These are phyloP conservation scores for Calonectria montana DNA, from an alignment of 2,329 filamentous ascomycete species.

Conservation along the genomic window DNA sequence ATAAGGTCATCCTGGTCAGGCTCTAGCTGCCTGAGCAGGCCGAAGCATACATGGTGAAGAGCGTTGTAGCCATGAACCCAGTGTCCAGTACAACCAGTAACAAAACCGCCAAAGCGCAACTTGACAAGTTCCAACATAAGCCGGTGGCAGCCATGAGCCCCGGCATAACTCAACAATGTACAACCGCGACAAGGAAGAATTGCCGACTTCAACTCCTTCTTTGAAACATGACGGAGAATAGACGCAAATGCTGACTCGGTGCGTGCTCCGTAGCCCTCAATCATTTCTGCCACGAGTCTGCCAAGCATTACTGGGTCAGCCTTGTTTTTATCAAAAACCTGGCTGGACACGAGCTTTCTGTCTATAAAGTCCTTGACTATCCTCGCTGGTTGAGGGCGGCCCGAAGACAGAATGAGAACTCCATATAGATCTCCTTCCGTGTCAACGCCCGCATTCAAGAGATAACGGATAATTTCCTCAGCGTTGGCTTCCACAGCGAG, in stretches of 20 bases:
- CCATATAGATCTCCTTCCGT: slow-evolving; percentile 13
- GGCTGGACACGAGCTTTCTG: not conserved
- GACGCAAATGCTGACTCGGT: slow-evolving; percentile 17
- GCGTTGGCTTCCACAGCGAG: slow-evolving; percentile 20
- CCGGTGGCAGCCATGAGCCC: not conserved
- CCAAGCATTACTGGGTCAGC: slow-evolving; percentile 23
- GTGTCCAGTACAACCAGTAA: slow-evolving; percentile 31
- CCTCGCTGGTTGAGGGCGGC: not conserved
- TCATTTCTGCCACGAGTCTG: slow-evolving; percentile 27
- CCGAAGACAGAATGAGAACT: slow-evolving; percentile 4
- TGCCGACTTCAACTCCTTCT: slow-evolving; percentile 27
- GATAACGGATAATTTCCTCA: slow-evolving; percentile 29
- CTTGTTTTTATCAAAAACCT: not conserved
- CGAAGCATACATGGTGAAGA: slow-evolving; percentile 27
- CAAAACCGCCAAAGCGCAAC: slow-evolving; percentile 31
- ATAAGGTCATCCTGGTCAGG: slow-evolving; percentile 8
- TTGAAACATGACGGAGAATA: slow-evolving; percentile 30
- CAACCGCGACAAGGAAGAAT: slow-evolving; percentile 38
- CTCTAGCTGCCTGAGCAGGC: slow-evolving; percentile 25
- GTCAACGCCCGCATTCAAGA: slow-evolving; percentile 21
- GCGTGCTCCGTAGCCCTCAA: slow-evolving; percentile 19
- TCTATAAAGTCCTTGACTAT: slow-evolving; percentile 11
- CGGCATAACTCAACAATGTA: slow-evolving; percentile 39
- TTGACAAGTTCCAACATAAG: slow-evolving; percentile 37
- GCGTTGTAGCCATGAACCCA: slow-evolving; percentile 40